phyloP scores from a whole-genome alignment of 2,329 filamentous ascomycete genomes.

The Stromatinia cepivora region DNA sequence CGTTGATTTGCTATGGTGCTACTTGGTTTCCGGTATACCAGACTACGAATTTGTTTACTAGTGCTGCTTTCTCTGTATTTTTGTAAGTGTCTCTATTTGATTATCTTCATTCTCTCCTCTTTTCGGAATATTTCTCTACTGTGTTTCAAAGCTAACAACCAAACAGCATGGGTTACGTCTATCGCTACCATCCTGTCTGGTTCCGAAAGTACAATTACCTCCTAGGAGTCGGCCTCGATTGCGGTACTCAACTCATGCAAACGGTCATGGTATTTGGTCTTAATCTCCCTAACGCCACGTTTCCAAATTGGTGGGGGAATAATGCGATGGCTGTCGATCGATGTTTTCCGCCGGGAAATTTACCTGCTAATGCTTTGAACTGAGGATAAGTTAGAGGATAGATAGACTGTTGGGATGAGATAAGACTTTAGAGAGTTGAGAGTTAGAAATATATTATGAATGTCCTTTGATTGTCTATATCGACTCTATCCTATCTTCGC shows the following conservation, averaged over 20 bases:
- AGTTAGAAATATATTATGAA: too few relatives aligned
- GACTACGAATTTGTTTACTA: slow-evolving; percentile 39
- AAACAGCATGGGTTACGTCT: slow-evolving; percentile 19
- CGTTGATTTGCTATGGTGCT: slow-evolving; percentile 38
- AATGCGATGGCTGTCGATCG: slow-evolving; percentile 32
- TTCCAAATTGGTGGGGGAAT: slow-evolving; percentile 42
- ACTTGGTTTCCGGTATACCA: slow-evolving; percentile 38
- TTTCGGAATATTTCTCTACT: too few relatives aligned
- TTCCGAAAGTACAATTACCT: slow-evolving; percentile 80
- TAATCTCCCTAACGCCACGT: slow-evolving; percentile 35
- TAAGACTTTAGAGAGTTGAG: not conserved
- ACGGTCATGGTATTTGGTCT: slow-evolving; percentile 66
- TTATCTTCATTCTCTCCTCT: too few relatives aligned
- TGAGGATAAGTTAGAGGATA: not conserved
- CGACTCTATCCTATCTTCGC: not conserved
- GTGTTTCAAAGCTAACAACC: not conserved
- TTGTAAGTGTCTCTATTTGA: slow-evolving; percentile 28
- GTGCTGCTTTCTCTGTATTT: slow-evolving; percentile 34
- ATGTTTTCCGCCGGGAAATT: slow-evolving; percentile 34
- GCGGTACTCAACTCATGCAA: slow-evolving; percentile 65
- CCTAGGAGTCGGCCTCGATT: slow-evolving; percentile 70
- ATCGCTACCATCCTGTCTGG: slow-evolving; percentile 50
- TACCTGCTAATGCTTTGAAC: not conserved
- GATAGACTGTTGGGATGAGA: not conserved
- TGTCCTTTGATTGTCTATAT: not conserved